A percentile compares a stretch with the other conserved stretches of the same genome.
Conservation (phyloP, 371 early-diverging fungal genomes). For the Apophysomyces trapeziformis region DNA sequence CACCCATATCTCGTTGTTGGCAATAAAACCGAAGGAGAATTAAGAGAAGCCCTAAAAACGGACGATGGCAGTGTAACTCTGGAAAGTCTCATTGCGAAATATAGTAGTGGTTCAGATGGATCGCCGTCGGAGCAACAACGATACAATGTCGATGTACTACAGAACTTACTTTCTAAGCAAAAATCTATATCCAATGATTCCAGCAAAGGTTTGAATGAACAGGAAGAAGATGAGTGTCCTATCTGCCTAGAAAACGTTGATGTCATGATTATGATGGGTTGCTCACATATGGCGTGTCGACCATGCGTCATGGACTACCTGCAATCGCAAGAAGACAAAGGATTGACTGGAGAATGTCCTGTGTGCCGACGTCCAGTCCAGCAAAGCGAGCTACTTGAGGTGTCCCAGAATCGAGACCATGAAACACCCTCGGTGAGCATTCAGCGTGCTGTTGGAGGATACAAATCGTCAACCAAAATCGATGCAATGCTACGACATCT, state of each 20-base stretch:
- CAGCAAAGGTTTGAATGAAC: neutral
- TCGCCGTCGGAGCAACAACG: neutral
- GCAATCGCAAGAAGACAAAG: slow-evolving; percentile 59
- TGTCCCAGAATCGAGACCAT: slow-evolving; percentile 25
- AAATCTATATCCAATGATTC: neutral
- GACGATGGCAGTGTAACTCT: slow-evolving; percentile 42
- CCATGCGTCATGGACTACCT: slow-evolving; percentile 64
- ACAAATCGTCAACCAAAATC: slow-evolving; percentile 66
- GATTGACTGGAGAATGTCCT: slow-evolving; percentile 65
- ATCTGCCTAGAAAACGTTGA: slow-evolving; percentile 51
- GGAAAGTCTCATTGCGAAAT: slow-evolving; percentile 52
- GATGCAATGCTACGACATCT: slow-evolving; percentile 58
- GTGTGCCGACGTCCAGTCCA: slow-evolving; percentile 59
- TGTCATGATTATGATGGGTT: slow-evolving; percentile 60
- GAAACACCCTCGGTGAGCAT: slow-evolving; percentile 23
- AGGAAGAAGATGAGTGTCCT: slow-evolving; percentile 35
- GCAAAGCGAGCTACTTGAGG: slow-evolving; percentile 57
- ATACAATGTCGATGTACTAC: slow-evolving; percentile 22
- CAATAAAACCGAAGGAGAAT: slow-evolving; percentile 20
- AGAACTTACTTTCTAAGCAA: slow-evolving; percentile 15
- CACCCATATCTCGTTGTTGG: slow-evolving; percentile 63
- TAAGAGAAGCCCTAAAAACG: slow-evolving; percentile 10
- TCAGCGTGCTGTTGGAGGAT: slow-evolving; percentile 55
- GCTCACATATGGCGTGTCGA: slow-evolving; percentile 70
- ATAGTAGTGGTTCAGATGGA: slow-evolving; percentile 22